Evolutionary conservation across 2,329 filamentous ascomycete genomes (phyloP).

Genomic region (Sporothrix curviconia): DNA sequence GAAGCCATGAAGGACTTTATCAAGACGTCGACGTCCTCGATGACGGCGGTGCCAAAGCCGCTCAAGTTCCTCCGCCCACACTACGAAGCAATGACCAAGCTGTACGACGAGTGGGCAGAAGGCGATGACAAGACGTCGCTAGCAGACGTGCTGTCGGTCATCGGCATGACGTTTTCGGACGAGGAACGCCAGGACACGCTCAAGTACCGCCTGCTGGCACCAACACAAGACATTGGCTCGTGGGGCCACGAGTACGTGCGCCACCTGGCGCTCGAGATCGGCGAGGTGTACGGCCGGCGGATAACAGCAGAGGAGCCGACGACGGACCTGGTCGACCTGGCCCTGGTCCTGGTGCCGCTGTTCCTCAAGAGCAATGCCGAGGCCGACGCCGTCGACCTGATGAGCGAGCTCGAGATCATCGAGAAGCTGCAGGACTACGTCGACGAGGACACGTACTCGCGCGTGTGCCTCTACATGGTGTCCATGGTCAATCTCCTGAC

Average conservation of each 20-base stretch:
- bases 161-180: slow-evolving; percentile 98
- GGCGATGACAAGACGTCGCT: slow-evolving; percentile 82
- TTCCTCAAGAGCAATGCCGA: slow-evolving; percentile 97
- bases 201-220: slow-evolving; percentile 86
- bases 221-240: slow-evolving; percentile 85
- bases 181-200: slow-evolving; percentile 93
- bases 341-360: slow-evolving; percentile 78
- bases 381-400: slow-evolving; percentile 91
- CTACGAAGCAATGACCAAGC: slow-evolving; percentile 79
- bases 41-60: slow-evolving; percentile 98
- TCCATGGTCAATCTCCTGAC: slow-evolving; percentile 98
- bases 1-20: slow-evolving; percentile 98
- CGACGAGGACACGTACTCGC: slow-evolving; percentile 86
- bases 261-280: slow-evolving; percentile 91
- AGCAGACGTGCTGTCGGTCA: slow-evolving; percentile 91
- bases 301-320: slow-evolving; percentile 77
- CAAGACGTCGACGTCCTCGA: slow-evolving; percentile 98
- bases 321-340: slow-evolving; percentile 78
- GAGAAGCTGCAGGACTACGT: slow-evolving; percentile 82
- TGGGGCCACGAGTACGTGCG: slow-evolving; percentile 99
- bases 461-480: slow-evolving; percentile 96
- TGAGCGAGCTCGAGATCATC: slow-evolving; percentile 97
- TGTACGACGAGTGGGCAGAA: slow-evolving; percentile 83
- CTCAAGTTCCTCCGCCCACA: slow-evolving; percentile 96
- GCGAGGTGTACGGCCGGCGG: slow-evolving; percentile 85